Evolutionary conservation across 2,329 filamentous ascomycete species (phyloP).

Genomic region (Phyllosticta paracitricarpa): DNA sequence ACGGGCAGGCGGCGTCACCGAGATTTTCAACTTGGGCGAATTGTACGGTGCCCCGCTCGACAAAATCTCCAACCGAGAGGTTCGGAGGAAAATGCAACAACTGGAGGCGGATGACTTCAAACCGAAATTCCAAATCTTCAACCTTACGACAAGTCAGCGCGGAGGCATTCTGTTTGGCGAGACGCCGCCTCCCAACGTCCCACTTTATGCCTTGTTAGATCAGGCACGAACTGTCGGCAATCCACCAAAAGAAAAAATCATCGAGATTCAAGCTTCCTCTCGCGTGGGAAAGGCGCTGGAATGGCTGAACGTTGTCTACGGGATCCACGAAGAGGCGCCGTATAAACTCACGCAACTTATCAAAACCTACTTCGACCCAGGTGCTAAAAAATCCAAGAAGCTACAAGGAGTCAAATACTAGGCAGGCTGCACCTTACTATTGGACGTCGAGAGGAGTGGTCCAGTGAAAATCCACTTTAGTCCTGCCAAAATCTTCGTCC

Average conservation of each 20-base stretch:
- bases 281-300: neutral
- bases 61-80: neutral
- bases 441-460: no score
- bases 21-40: constrained; percentile 24
- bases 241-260: neutral
- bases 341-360: neutral
- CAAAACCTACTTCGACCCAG: neutral
- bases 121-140: neutral
- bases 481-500: no score
- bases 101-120: neutral
- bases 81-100: neutral
- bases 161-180: neutral
- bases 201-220: neutral
- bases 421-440: no score
- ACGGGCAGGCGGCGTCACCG: constrained; percentile 28
- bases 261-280: neutral
- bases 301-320: neutral
- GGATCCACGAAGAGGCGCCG: neutral
- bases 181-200: neutral
- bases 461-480: no score
- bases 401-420: no score
- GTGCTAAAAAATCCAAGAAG: no score
- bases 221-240: neutral
- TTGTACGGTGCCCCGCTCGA: constrained; percentile 25
- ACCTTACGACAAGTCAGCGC: neutral